Evolutionary conservation across 352 stramenopile genomes (phyloP).

Genomic region (Phytopythium sindhum): DNA sequence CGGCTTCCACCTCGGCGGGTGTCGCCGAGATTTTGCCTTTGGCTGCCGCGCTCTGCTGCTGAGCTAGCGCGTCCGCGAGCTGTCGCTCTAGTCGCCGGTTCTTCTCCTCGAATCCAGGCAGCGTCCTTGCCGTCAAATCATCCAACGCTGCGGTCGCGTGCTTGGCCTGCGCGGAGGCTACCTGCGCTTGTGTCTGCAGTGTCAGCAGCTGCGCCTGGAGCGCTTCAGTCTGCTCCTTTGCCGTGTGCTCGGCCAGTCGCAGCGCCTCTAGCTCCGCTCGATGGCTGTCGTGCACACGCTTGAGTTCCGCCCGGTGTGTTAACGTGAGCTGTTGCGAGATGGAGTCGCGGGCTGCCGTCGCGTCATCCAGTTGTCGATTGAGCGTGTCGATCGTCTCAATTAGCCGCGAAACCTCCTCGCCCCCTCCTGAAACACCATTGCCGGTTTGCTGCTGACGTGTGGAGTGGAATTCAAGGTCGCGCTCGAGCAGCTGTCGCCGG

Average conservation of each 20-base stretch:
- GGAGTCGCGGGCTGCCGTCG: slow-evolving; percentile 35
- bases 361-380: slow-evolving; percentile 52
- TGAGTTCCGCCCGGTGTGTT: slow-evolving; percentile 49
- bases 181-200: slow-evolving; percentile 50
- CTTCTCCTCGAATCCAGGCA: slow-evolving; percentile 60
- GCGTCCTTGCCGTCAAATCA: slow-evolving; percentile 44
- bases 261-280: slow-evolving; percentile 64
- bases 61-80: slow-evolving; percentile 33
- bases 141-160: slow-evolving; percentile 43
- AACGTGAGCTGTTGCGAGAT: slow-evolving; percentile 31
- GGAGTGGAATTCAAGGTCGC: slow-evolving; percentile 35
- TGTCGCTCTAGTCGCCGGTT: slow-evolving; percentile 59
- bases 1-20: slow-evolving; percentile 31
- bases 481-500: slow-evolving; percentile 48
- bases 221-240: slow-evolving; percentile 52
- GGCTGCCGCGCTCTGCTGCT: slow-evolving; percentile 18
- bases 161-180: slow-evolving; percentile 48
- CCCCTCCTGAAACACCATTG: not conserved
- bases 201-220: slow-evolving; percentile 42
- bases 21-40: slow-evolving; percentile 9
- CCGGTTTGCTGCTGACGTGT: slow-evolving; percentile 10
- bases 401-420: slow-evolving; percentile 40
- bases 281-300: slow-evolving; percentile 61
- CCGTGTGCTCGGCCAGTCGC: slow-evolving; percentile 54
- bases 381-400: slow-evolving; percentile 77